Evolutionary conservation across 176 grass and related monocot genomes (phyloP), one percentile per base, ranked within the genome.

Genomic region (Melocanna baccifera): DNA sequence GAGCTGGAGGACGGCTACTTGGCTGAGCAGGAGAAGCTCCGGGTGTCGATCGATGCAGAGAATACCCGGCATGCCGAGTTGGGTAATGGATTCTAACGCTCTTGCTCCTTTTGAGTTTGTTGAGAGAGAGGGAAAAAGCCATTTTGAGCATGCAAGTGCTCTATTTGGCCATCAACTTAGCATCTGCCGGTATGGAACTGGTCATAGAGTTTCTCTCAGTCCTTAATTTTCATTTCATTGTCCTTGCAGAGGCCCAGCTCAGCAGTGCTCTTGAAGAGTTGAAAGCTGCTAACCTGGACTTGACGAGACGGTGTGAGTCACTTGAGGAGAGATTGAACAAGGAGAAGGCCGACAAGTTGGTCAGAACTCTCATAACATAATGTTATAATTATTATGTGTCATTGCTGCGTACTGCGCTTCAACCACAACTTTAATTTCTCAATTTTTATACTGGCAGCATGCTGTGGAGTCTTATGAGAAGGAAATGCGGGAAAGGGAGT

Each of bases 1-100:
- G 97, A 92, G 12, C 80, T 94, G 32, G 90, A 91, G 56, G 93
- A 99, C 62, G 83, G 81, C 2, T 92, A 96, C 72, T 41, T 94
- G 81, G 84, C 52, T 5, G 97, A 96, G 47, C 93, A 86, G 78
- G 90, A 94, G 62, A 96, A 88, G 72, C 91, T 94, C 2, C 83
- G 59, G 29, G 70, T 59, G 37, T 78, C 67, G 80, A 81, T 94
- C 20, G 84, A 92, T 23, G 62, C 69, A 39, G 91, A 96, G 86
- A 91, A 88, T 26, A 57, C 73, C 16, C 86, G 84, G 0, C 91
- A 91, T 37, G 28, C 73, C 0, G 91, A 99, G 39, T 83, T 96
- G 71, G 97, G 97, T 99, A 92, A 86, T 79, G 12, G 26, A 63
- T 63, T 56, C 3, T 51, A 19, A 41, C 42, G n/a, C 30, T 66